Base-by-base conservation (phyloP, 2,329 filamentous ascomycete genomes). In the Penicillium sp. region DNA sequence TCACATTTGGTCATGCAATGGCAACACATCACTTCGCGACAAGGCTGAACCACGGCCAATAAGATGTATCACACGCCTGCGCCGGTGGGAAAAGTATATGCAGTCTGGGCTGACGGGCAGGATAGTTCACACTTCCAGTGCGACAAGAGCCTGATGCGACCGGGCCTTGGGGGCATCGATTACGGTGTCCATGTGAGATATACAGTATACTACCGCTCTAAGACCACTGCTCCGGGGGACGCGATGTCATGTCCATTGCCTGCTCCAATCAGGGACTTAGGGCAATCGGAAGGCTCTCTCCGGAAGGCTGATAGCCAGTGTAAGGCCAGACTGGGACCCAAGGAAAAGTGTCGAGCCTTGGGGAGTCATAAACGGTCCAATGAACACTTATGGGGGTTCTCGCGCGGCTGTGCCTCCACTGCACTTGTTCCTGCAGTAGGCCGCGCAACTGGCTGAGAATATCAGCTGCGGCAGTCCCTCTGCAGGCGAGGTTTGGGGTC, bases 381-480 rank as follows among this genome's bases (percentile, higher is more conserved):
- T n/a, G n/a, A n/a, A n/a, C n/a, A n/a, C 33, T 35, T 29, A 11
- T 35, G 23, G 15, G 41, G 33, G 36, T 45, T 46, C 40, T 43
- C 34, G 13, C 35, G 31, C 37, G 34, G 38, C 39, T 46, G 37
- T 50, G 45, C 52, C 53, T 57, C 57, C 53, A 52, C 56, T 51
- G 41, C 33, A n/a, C 36, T 50, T 46, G 61, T 63, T 62, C 60
- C 61, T 64, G 61, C 61, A 64, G 61, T 62, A 64, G 59, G 48
- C 58, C 57, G 52, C 53, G 48, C 36, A 50, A 46, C 37, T 39
- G 35, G 31, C 31, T 27, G 25, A n/a, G 14, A 9, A 27, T 27
- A 5, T 23, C 26, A 38, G 28, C 17, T 9, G 15, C 16, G 26
- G 23, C 34, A 10, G 21, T 25, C 23, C 33, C 20, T n/a, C 17